Evolutionary conservation across 192 early-diverging fungal genomes (phyloP), one percentile per base, ranked within the genome.

Genomic region (Coemansia sp.): DNA sequence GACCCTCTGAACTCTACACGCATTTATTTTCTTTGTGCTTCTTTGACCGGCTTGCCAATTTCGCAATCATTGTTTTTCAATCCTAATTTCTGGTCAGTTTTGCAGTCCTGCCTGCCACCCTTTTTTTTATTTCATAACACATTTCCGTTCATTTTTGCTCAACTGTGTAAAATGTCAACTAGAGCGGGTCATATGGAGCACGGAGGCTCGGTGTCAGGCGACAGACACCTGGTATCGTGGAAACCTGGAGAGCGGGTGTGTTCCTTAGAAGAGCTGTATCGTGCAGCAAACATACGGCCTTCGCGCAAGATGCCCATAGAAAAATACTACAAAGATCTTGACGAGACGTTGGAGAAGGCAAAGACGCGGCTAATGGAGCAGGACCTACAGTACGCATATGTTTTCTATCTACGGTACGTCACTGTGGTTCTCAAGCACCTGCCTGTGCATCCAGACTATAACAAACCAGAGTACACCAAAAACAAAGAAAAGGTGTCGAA

Each of bases 351-450:
- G 5, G 66, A 64, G 18, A 79, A 84, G 65, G 82, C 82, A 74
- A 73, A 74, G 49, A 55, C 40, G 28, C 89, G 90, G 70, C 66
- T 83, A n/a, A 48, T 66, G 45, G 90, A 93, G 69, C 75, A 86
- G 67, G 87, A 93, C 63, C 64, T 87, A 8, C 83, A 87, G 56
- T 82, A 82, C 22, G 88, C 89, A 2, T 93, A 93, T 59, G 80
- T 89, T n/a, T 73, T 86, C 33, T 90, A 89, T 63, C 75, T 93
- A 81, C 83, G 85, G 5, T 90, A 86, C 67, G 82, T 80, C 56
- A 92, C 85, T 11, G 69, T 91, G 32, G 84, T 87, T 33, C 48
- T 91, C 29, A 83, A 71, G 40, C 85, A 87, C 30, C 72, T 91
- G 30, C 84, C 77, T 50, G 85, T 85, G 50, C 85, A 88, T 60